Percentiles rank a stretch among this genome's conserved stretches.
These are phyloP conservation scores for Tinospora cordifolia DNA, from an alignment of 164 flowering plant genomes.

Conservation along the genomic window DNA sequence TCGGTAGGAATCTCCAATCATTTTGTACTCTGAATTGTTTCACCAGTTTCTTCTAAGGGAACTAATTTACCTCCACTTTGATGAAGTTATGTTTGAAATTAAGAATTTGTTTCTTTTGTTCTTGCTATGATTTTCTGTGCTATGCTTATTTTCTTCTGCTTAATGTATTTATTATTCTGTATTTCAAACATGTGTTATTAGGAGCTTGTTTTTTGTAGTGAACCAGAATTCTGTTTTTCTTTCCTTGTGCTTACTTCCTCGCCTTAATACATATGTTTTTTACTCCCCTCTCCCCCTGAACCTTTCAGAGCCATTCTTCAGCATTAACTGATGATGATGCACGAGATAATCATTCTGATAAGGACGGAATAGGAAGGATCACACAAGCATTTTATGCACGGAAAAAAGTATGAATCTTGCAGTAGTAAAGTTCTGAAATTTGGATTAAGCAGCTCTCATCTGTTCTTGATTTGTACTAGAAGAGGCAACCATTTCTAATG, in stretches of 20 bases:
- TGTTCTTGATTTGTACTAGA: not conserved
- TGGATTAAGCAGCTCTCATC: not conserved
- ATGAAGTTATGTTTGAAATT: too few species aligned
- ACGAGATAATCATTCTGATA: slow-evolving; percentile 32
- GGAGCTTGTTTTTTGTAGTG: too few species aligned
- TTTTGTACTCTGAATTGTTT: not conserved
- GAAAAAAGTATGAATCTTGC: slow-evolving; percentile 40
- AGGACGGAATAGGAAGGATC: slow-evolving; percentile 48
- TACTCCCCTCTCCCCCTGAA: too few species aligned
- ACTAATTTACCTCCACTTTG: too few species aligned
- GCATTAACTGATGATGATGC: slow-evolving; percentile 86
- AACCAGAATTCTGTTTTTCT: too few species aligned
- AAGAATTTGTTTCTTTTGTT: too few species aligned
- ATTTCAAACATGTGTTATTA: too few species aligned
- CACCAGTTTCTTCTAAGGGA: not conserved
- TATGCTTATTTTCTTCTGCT: too few species aligned
- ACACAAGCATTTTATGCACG: slow-evolving; percentile 61
- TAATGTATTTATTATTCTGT: too few species aligned
- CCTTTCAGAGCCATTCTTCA: slow-evolving; percentile 85
- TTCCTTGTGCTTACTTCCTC: too few species aligned
- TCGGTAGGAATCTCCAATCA: slow-evolving; percentile 44
- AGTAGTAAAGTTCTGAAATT: not conserved
- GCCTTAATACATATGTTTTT: too few species aligned
- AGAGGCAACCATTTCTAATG: not conserved
- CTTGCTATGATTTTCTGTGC: too few species aligned